Evolutionary conservation across 2,329 filamentous ascomycete species (phyloP).

Genomic region (Acrocalymma vagum): DNA sequence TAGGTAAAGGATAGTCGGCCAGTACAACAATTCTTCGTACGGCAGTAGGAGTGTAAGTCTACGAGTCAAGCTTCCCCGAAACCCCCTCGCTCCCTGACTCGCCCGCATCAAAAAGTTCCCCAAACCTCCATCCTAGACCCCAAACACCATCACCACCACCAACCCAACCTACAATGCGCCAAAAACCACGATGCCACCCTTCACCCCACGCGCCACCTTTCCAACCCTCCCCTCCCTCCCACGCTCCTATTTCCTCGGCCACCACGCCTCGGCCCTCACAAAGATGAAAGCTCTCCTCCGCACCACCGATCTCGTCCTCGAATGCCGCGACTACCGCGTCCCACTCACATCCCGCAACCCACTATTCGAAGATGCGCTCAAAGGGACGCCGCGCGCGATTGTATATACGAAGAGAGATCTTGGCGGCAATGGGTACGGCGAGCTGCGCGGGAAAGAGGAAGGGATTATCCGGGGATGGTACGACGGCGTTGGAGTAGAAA

Average conservation of each 20-base stretch:
- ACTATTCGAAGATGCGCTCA: conserved; percentile 80
- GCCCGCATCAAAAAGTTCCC: too few species aligned
- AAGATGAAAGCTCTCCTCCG: conserved; percentile 85
- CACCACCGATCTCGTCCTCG: conserved; percentile 86
- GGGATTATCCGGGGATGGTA: conserved; percentile 64
- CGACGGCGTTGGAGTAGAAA: conserved; percentile 57
- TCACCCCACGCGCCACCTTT: conserved; percentile 79
- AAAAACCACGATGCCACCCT: too few species aligned
- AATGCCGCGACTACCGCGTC: conserved; percentile 93
- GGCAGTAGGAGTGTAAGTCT: too few species aligned
- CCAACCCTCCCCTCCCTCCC: conserved; percentile 77
- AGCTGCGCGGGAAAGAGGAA: conserved; percentile 51
- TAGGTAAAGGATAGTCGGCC: too few species aligned
- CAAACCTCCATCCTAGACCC: too few species aligned
- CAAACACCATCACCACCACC: too few species aligned
- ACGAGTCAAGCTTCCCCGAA: too few species aligned
- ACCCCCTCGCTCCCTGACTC: too few species aligned
- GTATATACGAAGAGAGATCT: conserved; percentile 89
- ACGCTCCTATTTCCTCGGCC: conserved; percentile 92
- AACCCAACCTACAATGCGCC: too few species aligned
- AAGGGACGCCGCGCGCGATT: conserved; percentile 76
- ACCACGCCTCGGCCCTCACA: conserved; percentile 82
- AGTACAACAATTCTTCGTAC: too few species aligned
- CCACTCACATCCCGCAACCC: conserved; percentile 91
- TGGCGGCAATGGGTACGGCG: conserved; percentile 25